A percentile compares a stretch with the other conserved stretches of the same genome.
phyloP scores from a whole-genome alignment of 2,329 filamentous ascomycete species.

The Colletotrichum shisoi region DNA sequence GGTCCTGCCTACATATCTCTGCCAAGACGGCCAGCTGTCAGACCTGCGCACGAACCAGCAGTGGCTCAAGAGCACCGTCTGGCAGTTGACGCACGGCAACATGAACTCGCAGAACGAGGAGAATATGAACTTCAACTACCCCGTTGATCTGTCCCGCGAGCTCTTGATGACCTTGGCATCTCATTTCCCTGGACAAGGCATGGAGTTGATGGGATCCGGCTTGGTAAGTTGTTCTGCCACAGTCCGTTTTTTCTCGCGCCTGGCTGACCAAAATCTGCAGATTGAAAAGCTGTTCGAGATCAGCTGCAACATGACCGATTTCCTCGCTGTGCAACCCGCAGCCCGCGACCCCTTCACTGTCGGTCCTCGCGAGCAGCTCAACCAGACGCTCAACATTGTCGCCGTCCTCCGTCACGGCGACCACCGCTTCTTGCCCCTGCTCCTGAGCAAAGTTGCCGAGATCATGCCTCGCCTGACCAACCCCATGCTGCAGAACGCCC shows the following conservation, averaged over 20 bases:
- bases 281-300: slow-evolving; percentile 84
- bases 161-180: slow-evolving; percentile 71
- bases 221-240: slow-evolving; percentile 61
- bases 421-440: slow-evolving; percentile 77
- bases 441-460: slow-evolving; percentile 78
- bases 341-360: slow-evolving; percentile 68
- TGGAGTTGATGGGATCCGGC: slow-evolving; percentile 78
- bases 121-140: slow-evolving; percentile 68
- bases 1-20: slow-evolving; percentile 61
- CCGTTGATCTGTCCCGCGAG: slow-evolving; percentile 69
- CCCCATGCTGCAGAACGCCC: slow-evolving; percentile 66
- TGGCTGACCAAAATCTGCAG: slow-evolving; percentile 47
- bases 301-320: slow-evolving; percentile 75
- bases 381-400: slow-evolving; percentile 72
- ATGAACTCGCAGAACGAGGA: slow-evolving; percentile 59
- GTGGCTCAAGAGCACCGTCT: slow-evolving; percentile 70
- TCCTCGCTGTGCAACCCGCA: slow-evolving; percentile 70
- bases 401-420: slow-evolving; percentile 77
- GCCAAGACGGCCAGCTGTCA: slow-evolving; percentile 61
- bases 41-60: slow-evolving; percentile 68
- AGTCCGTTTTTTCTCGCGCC: neutral
- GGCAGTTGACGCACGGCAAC: slow-evolving; percentile 67
- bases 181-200: slow-evolving; percentile 74
- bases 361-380: slow-evolving; percentile 77
- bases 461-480: slow-evolving; percentile 69